Percentiles rank a stretch among this genome's conserved stretches.
phyloP scores from a whole-genome alignment of 768 basidiomycete species.

The Trametes coccinea region DNA sequence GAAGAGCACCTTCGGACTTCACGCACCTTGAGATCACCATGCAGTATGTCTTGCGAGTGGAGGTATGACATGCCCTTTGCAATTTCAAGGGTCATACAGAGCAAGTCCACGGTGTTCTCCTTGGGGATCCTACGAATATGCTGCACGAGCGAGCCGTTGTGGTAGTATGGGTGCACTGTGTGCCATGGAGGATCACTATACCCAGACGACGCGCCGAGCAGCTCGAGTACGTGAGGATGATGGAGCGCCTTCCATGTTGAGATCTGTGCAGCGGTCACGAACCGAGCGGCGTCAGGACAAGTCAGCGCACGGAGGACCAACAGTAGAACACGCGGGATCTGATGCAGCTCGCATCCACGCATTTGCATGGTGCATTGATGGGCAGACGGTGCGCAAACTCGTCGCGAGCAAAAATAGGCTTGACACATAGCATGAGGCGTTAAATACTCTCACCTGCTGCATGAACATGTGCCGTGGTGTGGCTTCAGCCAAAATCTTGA shows the following conservation, averaged over 20 bases:
- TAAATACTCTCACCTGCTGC: too few relatives aligned
- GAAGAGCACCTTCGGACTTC: too few relatives aligned
- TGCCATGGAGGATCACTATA: constrained; percentile 49
- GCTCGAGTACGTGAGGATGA: constrained; percentile 69
- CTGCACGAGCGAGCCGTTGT: constrained; percentile 63
- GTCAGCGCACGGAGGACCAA: too few relatives aligned
- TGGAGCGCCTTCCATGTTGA: constrained; percentile 65
- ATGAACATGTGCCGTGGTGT: too few relatives aligned
- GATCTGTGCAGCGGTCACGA: constrained; percentile 1
- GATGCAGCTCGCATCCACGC: too few relatives aligned
- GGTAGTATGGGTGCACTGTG: constrained; percentile 68
- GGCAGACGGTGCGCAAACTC: too few relatives aligned
- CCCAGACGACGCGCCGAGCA: constrained; percentile 78
- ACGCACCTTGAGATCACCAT: constrained; percentile 79
- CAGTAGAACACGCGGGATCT: too few relatives aligned
- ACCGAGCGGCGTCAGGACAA: too few relatives aligned
- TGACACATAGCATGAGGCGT: too few relatives aligned
- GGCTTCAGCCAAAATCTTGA: too few relatives aligned
- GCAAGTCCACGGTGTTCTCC: constrained; percentile 44
- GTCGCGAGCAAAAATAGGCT: too few relatives aligned
- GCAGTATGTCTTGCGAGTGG: constrained; percentile 65
- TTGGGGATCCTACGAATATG: constrained; percentile 45
- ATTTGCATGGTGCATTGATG: too few relatives aligned
- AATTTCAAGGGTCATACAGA: constrained; percentile 70
- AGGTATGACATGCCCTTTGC: constrained; percentile 82